Evolutionary conservation across 2,329 filamentous ascomycete species (phyloP), one percentile per base, ranked within the genome.

Genomic region (Arthrobotrys pseudoclavata): DNA sequence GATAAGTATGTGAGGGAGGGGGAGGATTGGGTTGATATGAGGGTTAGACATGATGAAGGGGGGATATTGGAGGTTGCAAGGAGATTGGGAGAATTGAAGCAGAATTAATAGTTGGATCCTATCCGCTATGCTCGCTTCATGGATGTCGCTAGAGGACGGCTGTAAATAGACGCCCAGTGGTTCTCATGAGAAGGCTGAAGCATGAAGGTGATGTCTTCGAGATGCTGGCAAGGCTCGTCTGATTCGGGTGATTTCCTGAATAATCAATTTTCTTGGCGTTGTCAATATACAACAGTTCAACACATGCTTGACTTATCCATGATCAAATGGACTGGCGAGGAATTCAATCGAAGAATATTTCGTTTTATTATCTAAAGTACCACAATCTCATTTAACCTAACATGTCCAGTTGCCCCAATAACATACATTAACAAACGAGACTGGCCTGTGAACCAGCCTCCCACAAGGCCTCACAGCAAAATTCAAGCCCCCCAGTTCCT

Each of bases 21-120:
- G 20, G 88, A 86, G 71, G 86, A 84, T 0, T 91, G 88, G 86
- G 89, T 92, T 9, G 90, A 93, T 83, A 81, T 91, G 57, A 91
- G 89, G 88, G 84, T 91, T 26, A 83, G 82, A 12, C 80, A 85
- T 76, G 84, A 83, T 10, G 85, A 87, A 57, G 86, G 84, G 7
- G 91, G 84, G 0, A 86, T 90, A 67, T 67, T 87, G 45, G 87
- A 88, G 80, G 83, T 88, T 22, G 87, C 87, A 2, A 84, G 83
- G 68, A 84, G 84, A 80, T 84, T 89, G 57, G 18, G n/a, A 3
- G 26, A 63, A 29, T 52, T 76, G 20, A 62, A 55, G 29, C 1
- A 22, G 52, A 20, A 53, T 7, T 29, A n/a, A 31, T 6, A n/a
- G 12, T 18, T 9, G 45, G 22, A 47, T 42, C 1, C 5, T 42